A percentile compares a stretch with the other conserved stretches of the same genome.
Conservation (phyloP, 768 basidiomycete genomes). For the Ramaria rubella region DNA sequence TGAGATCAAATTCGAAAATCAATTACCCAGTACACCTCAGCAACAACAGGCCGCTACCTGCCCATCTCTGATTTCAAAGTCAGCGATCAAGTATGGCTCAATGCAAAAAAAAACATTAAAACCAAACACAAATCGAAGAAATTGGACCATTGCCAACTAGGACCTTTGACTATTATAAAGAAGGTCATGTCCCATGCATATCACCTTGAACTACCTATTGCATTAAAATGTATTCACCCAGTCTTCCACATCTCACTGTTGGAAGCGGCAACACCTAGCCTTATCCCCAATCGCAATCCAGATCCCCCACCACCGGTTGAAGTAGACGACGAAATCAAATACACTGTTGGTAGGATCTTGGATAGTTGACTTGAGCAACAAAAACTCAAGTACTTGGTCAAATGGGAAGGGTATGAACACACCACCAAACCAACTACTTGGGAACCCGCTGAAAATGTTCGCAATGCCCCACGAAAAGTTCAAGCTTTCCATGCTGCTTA, state of each 20-base stretch:
- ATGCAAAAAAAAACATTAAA: not conserved
- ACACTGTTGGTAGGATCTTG: slow-evolving; percentile 14
- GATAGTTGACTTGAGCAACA: slow-evolving; percentile 13
- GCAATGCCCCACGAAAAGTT: not conserved
- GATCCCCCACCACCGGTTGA: slow-evolving; percentile 12
- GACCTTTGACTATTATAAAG: not conserved
- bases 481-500: not conserved
- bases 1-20: not conserved
- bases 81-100: not conserved
- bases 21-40: not conserved
- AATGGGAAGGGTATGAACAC: not conserved
- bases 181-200: not conserved
- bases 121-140: not conserved
- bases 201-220: slow-evolving; percentile 4
- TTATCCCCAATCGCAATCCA: slow-evolving; percentile 13
- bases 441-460: not conserved
- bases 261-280: slow-evolving; percentile 13
- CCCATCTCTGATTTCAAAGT: not conserved
- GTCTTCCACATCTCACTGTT: slow-evolving; percentile 21
- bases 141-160: not conserved
- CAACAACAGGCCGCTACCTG: not conserved
- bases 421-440: not conserved
- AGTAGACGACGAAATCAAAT: slow-evolving; percentile 13
- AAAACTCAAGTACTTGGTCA: not conserved
- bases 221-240: slow-evolving; percentile 12